These are phyloP conservation scores for Paracorniculantispora psalliotae DNA, from an alignment of 2,329 filamentous ascomycete genomes.

Conservation along the genomic window DNA sequence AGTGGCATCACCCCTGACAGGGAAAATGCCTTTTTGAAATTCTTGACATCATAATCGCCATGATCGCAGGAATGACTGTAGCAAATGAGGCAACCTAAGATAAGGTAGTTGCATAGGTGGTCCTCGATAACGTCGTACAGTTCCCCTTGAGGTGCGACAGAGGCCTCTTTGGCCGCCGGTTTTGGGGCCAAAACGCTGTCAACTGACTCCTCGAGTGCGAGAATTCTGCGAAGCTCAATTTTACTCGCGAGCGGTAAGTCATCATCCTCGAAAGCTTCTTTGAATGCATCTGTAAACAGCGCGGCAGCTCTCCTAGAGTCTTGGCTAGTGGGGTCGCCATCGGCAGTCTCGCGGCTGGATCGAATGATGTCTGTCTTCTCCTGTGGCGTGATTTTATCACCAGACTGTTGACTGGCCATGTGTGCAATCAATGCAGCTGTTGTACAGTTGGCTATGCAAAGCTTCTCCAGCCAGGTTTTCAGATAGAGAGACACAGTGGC, in stretches of 20 bases:
- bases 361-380: slow-evolving; percentile 49
- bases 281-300: slow-evolving; percentile 53
- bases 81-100: slow-evolving; percentile 55
- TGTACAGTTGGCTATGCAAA: slow-evolving; percentile 47
- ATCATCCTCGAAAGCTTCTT: slow-evolving; percentile 45
- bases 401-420: slow-evolving; percentile 45
- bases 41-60: slow-evolving; percentile 52
- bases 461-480: slow-evolving; percentile 46
- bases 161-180: slow-evolving; percentile 44
- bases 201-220: slow-evolving; percentile 49
- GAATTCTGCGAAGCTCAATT: slow-evolving; percentile 47
- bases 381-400: slow-evolving; percentile 47
- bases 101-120: slow-evolving; percentile 49
- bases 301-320: slow-evolving; percentile 39
- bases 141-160: slow-evolving; percentile 28
- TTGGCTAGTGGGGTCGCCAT: slow-evolving; percentile 29
- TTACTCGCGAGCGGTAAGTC: slow-evolving; percentile 28
- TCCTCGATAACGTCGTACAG: slow-evolving; percentile 40
- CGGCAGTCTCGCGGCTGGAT: slow-evolving; percentile 40
- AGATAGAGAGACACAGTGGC: slow-evolving; percentile 49
- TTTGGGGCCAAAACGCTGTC: slow-evolving; percentile 51
- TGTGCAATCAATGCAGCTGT: slow-evolving; percentile 49
- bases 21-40: slow-evolving; percentile 49
- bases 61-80: slow-evolving; percentile 58
- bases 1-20: slow-evolving; percentile 22